A percentile compares a stretch with the other conserved stretches of the same genome.
Conservation (phyloP, 345 rosid genomes). For the Crucihimalaya himalaica region DNA sequence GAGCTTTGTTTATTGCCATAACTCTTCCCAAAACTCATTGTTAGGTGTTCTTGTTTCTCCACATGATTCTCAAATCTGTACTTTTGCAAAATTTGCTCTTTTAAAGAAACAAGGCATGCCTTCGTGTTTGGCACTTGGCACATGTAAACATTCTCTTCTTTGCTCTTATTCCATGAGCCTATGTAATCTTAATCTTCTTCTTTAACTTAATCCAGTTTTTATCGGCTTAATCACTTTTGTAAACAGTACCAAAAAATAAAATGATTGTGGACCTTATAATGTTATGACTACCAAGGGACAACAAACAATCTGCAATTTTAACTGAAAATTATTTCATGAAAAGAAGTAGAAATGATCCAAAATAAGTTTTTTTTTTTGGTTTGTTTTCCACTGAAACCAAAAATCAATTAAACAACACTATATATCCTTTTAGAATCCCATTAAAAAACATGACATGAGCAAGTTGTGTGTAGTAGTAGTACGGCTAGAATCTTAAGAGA, state of each 20-base stretch:
- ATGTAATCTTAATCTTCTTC: constrained; percentile 32
- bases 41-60: constrained; percentile 25
- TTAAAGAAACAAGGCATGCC: constrained; percentile 29
- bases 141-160: constrained; percentile 22
- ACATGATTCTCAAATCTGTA: constrained; percentile 19
- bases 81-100: constrained; percentile 21
- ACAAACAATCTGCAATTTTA: constrained; percentile 12
- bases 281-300: not conserved
- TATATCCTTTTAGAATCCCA: not conserved
- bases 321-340: not conserved
- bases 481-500: constrained; percentile 34
- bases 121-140: constrained; percentile 24
- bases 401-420: not conserved
- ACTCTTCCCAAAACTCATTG: constrained; percentile 34
- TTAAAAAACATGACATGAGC: constrained; percentile 35
- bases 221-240: not conserved
- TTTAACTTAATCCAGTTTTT: not conserved
- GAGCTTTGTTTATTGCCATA: constrained; percentile 37
- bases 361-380: not conserved
- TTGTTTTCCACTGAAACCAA: constrained; percentile 6
- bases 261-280: not conserved
- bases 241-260: not conserved
- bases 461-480: constrained; percentile 29
- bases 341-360: not conserved
- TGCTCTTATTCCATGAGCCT: constrained; percentile 33